phyloP scores from a whole-genome alignment of 208 protist genomes.

The Leishmania gerbilli region DNA sequence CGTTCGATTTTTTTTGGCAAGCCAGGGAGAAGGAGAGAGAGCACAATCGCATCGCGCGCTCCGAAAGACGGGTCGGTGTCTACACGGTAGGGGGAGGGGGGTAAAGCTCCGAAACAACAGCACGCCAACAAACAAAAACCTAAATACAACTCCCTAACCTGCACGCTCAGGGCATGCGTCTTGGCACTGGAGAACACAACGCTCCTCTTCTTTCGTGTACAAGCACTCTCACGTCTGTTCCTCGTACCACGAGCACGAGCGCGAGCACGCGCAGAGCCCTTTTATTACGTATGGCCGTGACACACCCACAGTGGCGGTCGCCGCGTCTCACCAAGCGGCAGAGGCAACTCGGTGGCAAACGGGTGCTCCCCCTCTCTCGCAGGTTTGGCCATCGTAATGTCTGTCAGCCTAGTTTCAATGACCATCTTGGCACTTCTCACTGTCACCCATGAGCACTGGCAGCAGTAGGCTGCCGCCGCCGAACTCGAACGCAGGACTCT shows the following conservation, averaged over 20 bases:
- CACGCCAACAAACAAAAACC: neutral
- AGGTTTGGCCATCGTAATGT: constrained; percentile 23
- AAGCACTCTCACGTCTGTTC: neutral
- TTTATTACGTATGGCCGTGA: constrained; percentile 45
- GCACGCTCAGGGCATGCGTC: neutral
- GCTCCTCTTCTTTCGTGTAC: neutral
- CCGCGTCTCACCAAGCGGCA: constrained; percentile 36
- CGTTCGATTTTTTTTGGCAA: neutral
- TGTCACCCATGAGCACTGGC: constrained; percentile 87
- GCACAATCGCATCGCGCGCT: neutral
- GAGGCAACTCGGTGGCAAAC: constrained; percentile 68
- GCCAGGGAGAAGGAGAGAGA: neutral
- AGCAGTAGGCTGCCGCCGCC: constrained; percentile 77
- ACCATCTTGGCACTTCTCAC: constrained; percentile 38
- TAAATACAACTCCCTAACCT: neutral
- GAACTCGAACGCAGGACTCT: constrained; percentile 38
- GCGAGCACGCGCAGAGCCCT: neutral
- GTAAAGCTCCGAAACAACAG: neutral
- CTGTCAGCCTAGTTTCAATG: constrained; percentile 64
- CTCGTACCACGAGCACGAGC: neutral
- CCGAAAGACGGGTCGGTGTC: neutral
- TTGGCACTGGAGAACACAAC: no score
- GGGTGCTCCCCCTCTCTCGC: constrained; percentile 14
- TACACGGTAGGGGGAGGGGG: neutral
- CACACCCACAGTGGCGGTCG: constrained; percentile 84